Evolutionary conservation across 2,329 filamentous ascomycete genomes (phyloP).

Genomic region (Colletotrichum plurivorum): DNA sequence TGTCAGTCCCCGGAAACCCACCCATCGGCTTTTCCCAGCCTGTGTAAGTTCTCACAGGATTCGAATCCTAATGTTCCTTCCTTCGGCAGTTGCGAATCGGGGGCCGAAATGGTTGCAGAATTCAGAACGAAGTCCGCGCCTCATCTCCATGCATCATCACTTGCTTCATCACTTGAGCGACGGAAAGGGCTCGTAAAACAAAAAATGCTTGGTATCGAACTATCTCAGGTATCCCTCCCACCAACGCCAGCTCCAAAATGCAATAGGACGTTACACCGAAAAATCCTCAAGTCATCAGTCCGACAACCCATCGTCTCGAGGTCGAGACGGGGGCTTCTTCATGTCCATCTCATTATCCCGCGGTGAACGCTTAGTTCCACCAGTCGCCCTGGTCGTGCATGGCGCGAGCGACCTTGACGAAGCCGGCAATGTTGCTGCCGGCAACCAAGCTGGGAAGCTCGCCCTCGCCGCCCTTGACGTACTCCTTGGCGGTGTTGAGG

Average conservation of each 20-base stretch:
- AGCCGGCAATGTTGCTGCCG: conserved; percentile 97
- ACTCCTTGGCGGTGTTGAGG: conserved; percentile 89
- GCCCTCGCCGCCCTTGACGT: conserved; percentile 82
- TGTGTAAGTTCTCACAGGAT: conserved; percentile 6
- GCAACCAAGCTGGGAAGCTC: conserved; percentile 92
- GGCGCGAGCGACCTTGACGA: conserved; percentile 93
- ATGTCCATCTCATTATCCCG: neutral
- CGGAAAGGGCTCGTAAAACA: conserved; percentile 1
- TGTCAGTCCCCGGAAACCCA: neutral
- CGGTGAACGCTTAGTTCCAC: conserved; percentile 65
- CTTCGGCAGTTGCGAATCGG: conserved; percentile 10
- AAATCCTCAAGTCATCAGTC: conserved; percentile 27
- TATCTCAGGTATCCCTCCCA: conserved; percentile 36
- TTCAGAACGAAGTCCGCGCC: too few species aligned
- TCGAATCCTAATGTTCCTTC: conserved; percentile 12
- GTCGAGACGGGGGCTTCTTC: conserved; percentile 5
- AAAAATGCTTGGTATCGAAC: conserved; percentile 34
- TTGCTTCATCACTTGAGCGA: neutral
- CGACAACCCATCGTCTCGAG: conserved; percentile 8
- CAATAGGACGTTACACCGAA: conserved; percentile 28
- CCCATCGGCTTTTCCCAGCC: neutral
- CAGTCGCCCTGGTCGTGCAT: conserved; percentile 99
- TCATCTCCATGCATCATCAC: neutral
- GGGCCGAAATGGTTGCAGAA: neutral
- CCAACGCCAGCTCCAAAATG: conserved; percentile 39